Conservation (phyloP, 352 stramenopile species). For the Sclerospora graminicola region DNA sequence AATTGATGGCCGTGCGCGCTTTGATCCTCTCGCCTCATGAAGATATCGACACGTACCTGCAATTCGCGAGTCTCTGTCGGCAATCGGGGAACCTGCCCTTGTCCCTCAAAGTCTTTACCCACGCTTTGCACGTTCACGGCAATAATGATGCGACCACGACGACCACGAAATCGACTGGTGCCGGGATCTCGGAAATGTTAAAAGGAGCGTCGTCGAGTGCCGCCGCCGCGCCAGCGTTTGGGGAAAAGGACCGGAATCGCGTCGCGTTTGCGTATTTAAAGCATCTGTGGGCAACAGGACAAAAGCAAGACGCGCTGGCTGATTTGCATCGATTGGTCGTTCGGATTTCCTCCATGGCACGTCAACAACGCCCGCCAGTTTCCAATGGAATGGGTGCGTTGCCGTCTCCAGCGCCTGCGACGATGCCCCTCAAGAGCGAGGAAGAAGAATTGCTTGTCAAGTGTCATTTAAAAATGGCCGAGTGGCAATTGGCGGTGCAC, state of each 20-base stretch:
- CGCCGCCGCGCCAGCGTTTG: conserved; percentile 54
- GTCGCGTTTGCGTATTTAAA: conserved; percentile 93
- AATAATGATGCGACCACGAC: no score
- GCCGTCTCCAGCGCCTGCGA: conserved; percentile 15
- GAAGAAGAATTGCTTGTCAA: conserved; percentile 74
- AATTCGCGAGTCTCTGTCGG: conserved; percentile 88
- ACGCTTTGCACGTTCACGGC: conserved; percentile 53
- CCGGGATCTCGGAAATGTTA: conserved; percentile 27
- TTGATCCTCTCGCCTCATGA: conserved; percentile 81
- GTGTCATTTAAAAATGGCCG: conserved; percentile 71
- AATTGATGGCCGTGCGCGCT: conserved; percentile 90
- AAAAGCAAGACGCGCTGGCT: conserved; percentile 82
- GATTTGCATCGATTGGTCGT: conserved; percentile 78
- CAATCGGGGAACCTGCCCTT: conserved; percentile 81
- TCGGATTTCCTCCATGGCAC: conserved; percentile 40
- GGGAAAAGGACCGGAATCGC: conserved; percentile 86
- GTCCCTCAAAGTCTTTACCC: conserved; percentile 81
- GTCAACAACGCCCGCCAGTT: conserved; percentile 16
- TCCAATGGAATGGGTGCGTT: conserved; percentile 7
- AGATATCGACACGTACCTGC: conserved; percentile 86
- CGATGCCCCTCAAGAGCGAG: conserved; percentile 27
- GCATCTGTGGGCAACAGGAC: conserved; percentile 87
- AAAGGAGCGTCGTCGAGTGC: conserved; percentile 54
- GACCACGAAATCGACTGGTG: conserved; percentile 8
- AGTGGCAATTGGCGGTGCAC: conserved; percentile 80